phyloP scores from a whole-genome alignment of 2,329 filamentous ascomycete species.

The Biscogniauxia mediterranea region DNA sequence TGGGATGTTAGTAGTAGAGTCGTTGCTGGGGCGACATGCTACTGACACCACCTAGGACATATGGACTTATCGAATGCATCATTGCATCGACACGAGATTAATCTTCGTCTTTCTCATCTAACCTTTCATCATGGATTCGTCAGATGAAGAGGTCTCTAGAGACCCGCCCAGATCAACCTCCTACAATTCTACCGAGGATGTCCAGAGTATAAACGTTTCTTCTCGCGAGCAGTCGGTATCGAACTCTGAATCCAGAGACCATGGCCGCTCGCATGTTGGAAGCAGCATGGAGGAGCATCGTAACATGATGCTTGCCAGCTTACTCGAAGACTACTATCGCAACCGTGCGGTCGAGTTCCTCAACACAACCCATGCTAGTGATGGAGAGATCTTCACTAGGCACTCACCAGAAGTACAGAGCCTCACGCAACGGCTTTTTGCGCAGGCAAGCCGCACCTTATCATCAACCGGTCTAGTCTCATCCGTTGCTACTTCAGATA shows the following conservation, averaged over 20 bases:
- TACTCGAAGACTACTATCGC: conserved; percentile 33
- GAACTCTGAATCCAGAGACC: conserved; percentile 7
- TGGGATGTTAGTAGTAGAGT: neutral
- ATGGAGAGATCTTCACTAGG: conserved; percentile 23
- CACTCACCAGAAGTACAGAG: conserved; percentile 29
- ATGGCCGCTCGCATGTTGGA: conserved; percentile 11
- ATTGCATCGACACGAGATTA: neutral
- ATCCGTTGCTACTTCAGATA: conserved; percentile 19
- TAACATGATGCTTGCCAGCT: conserved; percentile 32
- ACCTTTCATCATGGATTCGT: conserved; percentile 15
- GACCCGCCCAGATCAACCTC: conserved; percentile 1
- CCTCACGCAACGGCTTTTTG: conserved; percentile 25
- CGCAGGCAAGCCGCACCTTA: conserved; percentile 25
- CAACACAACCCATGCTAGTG: conserved; percentile 24
- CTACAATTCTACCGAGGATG: conserved; percentile 14
- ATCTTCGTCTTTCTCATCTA: neutral
- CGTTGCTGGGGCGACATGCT: neutral
- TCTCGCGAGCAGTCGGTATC: conserved; percentile 11
- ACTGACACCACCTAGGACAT: neutral
- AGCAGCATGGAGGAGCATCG: conserved; percentile 28
- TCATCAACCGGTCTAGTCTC: conserved; percentile 25
- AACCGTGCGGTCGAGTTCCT: conserved; percentile 30
- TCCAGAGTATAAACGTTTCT: conserved; percentile 19
- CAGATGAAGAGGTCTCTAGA: conserved; percentile 4
- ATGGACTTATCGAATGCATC: neutral